Evolutionary conservation across 2,329 filamentous ascomycete genomes (phyloP), one percentile per base, ranked within the genome.

Genomic region (Rhynchosporium agropyri): DNA sequence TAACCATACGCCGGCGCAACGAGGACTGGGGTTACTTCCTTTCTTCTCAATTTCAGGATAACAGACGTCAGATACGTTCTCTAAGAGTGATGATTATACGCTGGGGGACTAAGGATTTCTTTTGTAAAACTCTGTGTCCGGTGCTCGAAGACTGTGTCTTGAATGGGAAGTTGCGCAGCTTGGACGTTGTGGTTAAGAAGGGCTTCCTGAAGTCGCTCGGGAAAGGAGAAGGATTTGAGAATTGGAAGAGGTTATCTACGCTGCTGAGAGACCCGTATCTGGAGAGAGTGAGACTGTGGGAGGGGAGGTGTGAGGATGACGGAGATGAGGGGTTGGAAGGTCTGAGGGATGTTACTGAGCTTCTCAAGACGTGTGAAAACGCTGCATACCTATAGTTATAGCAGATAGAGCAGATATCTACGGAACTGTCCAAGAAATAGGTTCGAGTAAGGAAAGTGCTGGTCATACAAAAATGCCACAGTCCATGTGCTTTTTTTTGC

Each of bases 101-200:
- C 4, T 74, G 68, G 69, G 70, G 71, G 4, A 63, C 48, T 2
- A 68, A 70, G 36, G 56, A 68, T 28, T 71, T 70, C 61, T 70
- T 70, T 51, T 42, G 54, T 7, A 45, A 58, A 12, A 53, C 3
- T 1, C 48, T 73, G 13, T 42, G 68, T 5, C 70, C 65, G 0
- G 40, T 64, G 2, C 13, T 73, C 2, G 65, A 70, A 38, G 68
- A 69, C 29, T 71, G 67, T 60, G 69, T 74, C 8, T 59, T 72
- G 13, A 67, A 70, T 55, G 73, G 72, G 3, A 64, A 54, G 10
- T 56, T 74, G 20, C 67, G 71, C 49, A 36, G 60, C 2, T n/a
- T 74, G 13, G 67, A 71, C 45, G 58, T 72, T n/a, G 43, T 60
- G 42, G 60, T 72, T 15, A 69, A 54, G 20, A 61, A 66, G 33